Evolutionary conservation across 768 basidiomycete genomes (phyloP).

Genomic region (Pulveroboletus sp.): DNA sequence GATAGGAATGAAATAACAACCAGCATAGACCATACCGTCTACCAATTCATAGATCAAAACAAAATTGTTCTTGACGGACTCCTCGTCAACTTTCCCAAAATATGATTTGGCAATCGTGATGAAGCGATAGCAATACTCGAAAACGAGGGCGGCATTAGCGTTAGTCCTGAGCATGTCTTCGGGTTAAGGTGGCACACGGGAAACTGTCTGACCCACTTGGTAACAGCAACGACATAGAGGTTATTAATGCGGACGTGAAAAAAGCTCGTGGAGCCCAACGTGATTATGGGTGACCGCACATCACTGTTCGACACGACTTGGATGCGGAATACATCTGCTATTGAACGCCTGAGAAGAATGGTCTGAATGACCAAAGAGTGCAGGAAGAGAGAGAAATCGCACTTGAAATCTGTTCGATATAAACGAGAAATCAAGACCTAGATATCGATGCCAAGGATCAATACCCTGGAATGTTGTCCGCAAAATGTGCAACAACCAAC

Average conservation of each 20-base stretch:
- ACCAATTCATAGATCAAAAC: constrained; percentile 97
- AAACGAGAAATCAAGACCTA: constrained; percentile 94
- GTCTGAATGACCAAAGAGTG: neutral
- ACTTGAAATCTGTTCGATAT: constrained; percentile 98
- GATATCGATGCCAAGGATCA: constrained; percentile 4
- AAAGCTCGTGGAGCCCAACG: constrained; percentile 96
- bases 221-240: constrained; percentile 91
- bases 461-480: neutral
- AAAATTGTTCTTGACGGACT: constrained; percentile 98
- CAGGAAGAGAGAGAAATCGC: constrained; percentile 25
- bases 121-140: constrained; percentile 97
- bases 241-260: constrained; percentile 97
- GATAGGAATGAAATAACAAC: neutral
- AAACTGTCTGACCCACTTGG: constrained; percentile 60
- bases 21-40: constrained; percentile 58
- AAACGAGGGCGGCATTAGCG: constrained; percentile 95
- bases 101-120: constrained; percentile 92
- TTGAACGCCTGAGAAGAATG: constrained; percentile 65
- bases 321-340: constrained; percentile 97
- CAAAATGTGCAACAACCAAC: constrained; percentile 40
- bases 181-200: neutral
- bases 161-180: constrained; percentile 61
- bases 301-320: constrained; percentile 98
- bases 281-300: constrained; percentile 95
- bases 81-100: constrained; percentile 98